phyloP scores from a whole-genome alignment of 176 grass and related monocot species.

The Lolium multiflorum region DNA sequence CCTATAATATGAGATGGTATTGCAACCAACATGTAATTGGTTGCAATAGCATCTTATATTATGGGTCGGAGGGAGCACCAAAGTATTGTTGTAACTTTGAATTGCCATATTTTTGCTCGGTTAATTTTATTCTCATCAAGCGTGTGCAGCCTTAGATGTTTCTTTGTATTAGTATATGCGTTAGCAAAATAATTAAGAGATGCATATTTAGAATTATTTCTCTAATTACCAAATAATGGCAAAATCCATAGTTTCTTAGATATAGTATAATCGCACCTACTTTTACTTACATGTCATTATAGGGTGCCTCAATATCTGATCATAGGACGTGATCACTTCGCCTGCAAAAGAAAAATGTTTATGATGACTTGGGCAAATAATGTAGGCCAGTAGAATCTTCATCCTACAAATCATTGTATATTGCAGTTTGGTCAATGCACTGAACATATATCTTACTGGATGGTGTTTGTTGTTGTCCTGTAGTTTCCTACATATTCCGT shows the following conservation, averaged over 20 bases:
- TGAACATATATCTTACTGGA: background rate
- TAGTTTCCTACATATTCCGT: constrained; percentile 5
- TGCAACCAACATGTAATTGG: too few species aligned
- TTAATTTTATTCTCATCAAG: background rate
- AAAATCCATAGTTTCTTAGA: background rate
- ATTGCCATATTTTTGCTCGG: background rate
- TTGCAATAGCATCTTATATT: too few species aligned
- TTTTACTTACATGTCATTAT: background rate
- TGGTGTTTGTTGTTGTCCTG: background rate
- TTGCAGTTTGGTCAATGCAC: constrained; percentile 4
- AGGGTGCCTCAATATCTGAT: background rate
- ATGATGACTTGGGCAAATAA: background rate
- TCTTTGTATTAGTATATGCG: constrained; percentile 15
- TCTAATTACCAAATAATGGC: background rate
- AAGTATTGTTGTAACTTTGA: background rate
- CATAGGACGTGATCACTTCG: background rate
- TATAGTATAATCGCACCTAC: background rate
- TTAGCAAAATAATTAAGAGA: background rate
- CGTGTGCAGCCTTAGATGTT: background rate
- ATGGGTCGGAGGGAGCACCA: background rate
- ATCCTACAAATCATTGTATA: background rate
- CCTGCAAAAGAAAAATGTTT: background rate
- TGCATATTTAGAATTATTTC: constrained; percentile 1
- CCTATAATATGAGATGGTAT: too few species aligned
- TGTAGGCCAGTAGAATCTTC: constrained; percentile 21